A percentile compares a stretch with the other conserved stretches of the same genome.
Evolutionary conservation across 345 rosid species (phyloP).

Genomic region (Euphorbia peplus): DNA sequence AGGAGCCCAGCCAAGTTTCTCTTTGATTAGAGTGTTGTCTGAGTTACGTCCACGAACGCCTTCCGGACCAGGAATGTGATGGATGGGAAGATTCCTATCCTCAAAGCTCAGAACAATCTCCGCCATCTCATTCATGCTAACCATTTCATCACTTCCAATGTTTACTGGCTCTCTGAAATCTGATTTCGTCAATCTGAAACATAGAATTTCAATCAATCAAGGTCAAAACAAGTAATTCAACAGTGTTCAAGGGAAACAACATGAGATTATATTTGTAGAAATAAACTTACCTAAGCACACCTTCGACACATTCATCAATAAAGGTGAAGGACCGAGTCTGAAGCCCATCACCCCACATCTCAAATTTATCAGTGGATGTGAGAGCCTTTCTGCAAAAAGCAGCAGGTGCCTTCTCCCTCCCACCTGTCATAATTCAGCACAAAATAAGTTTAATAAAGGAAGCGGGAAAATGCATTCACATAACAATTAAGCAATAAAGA

Average conservation of each 20-base stretch:
- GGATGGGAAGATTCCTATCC: conserved; percentile 79
- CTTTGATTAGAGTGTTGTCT: conserved; percentile 91
- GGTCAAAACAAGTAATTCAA: background rate
- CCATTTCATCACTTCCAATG: conserved; percentile 99
- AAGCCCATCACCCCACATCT: conserved; percentile 99
- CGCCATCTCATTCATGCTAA: conserved; percentile 99
- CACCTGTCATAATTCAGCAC: conserved; percentile 49
- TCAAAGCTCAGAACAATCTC: conserved; percentile 93
- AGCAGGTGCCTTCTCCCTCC: conserved; percentile 99
- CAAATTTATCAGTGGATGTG: conserved; percentile 83
- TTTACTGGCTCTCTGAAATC: conserved; percentile 98
- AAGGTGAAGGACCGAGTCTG: conserved; percentile 98
- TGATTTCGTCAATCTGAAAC: conserved; percentile 78
- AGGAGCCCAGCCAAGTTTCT: conserved; percentile 99
- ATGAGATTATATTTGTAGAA: background rate
- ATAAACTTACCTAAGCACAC: conserved; percentile 73
- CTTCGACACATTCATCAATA: conserved; percentile 98
- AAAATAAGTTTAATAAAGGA: conserved; percentile 3
- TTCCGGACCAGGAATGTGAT: conserved; percentile 98
- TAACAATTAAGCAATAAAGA: conserved; percentile 6
- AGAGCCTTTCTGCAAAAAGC: conserved; percentile 93
- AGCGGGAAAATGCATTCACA: background rate
- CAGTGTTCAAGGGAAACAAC: background rate
- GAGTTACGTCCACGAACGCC: conserved; percentile 99
- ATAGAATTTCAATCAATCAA: background rate